A percentile compares a stretch with the other conserved stretches of the same genome.
Conservation (phyloP, 768 basidiomycete genomes). For the Pleurotus cornucopiae region DNA sequence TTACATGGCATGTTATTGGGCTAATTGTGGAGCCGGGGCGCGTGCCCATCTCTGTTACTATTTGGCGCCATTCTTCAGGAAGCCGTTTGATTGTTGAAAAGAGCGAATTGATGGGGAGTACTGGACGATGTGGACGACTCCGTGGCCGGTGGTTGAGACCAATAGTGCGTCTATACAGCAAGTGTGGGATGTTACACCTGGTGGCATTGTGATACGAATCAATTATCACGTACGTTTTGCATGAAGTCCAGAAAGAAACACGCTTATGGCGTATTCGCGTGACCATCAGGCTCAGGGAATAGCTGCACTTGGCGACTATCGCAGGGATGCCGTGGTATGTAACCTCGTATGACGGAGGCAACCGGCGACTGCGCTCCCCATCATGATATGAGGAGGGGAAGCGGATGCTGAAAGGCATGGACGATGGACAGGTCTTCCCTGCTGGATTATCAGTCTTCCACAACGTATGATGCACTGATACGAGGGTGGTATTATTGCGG, state of each 20-base stretch:
- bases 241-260: constrained; percentile 7
- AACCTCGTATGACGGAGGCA: constrained; percentile 37
- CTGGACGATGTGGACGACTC: constrained; percentile 49
- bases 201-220: background rate
- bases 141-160: constrained; percentile 52
- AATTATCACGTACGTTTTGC: constrained; percentile 6
- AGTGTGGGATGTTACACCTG: background rate
- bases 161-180: constrained; percentile 35
- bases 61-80: constrained; percentile 68
- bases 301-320: constrained; percentile 1
- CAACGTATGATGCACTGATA: constrained; percentile 24
- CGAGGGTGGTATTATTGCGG: constrained; percentile 20
- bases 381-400: constrained; percentile 29
- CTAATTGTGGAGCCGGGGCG: constrained; percentile 27
- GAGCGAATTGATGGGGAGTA: constrained; percentile 44
- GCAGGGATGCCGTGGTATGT: constrained; percentile 23
- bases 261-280: constrained; percentile 7
- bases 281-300: constrained; percentile 6
- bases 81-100: constrained; percentile 54
- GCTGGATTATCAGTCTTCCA: constrained; percentile 23
- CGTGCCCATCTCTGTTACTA: constrained; percentile 35
- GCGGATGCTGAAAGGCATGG: constrained; percentile 31
- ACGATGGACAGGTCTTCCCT: constrained; percentile 28
- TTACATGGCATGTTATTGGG: constrained; percentile 49
- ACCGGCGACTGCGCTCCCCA: constrained; percentile 22